phyloP scores from a whole-genome alignment of 2,329 filamentous ascomycete species.

The Penicillium olsonii region DNA sequence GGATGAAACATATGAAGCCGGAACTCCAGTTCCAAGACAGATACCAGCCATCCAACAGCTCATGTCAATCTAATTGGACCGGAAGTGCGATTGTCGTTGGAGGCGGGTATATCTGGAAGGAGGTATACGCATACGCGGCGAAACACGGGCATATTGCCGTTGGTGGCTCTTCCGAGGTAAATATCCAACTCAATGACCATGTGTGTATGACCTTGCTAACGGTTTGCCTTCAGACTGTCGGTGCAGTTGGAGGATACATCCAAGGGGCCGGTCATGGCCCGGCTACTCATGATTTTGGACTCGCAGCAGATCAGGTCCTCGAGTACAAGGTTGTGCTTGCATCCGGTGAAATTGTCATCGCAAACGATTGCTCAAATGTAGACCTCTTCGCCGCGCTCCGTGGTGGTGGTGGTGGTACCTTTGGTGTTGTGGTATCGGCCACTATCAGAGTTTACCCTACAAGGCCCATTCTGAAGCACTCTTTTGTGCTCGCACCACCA shows the following conservation, averaged over 20 bases:
- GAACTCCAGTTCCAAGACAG: constrained; percentile 29
- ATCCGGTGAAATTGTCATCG: constrained; percentile 36
- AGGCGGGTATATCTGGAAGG: constrained; percentile 34
- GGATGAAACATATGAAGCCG: constrained; percentile 31
- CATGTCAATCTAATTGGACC: constrained; percentile 31
- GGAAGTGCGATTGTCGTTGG: constrained; percentile 4
- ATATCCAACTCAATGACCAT: not conserved
- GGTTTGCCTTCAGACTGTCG: constrained; percentile 14
- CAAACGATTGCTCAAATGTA: constrained; percentile 36
- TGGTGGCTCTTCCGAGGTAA: constrained; percentile 15
- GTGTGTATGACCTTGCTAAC: no score
- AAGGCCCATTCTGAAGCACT: constrained; percentile 7
- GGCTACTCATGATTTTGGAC: constrained; percentile 42
- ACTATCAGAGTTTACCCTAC: constrained; percentile 8
- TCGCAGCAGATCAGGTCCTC: constrained; percentile 49
- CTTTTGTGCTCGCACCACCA: not conserved
- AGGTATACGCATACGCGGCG: constrained; percentile 33
- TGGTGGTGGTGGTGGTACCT: constrained; percentile 41
- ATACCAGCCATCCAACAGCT: constrained; percentile 32
- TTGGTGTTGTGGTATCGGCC: constrained; percentile 33
- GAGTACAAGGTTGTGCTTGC: constrained; percentile 46
- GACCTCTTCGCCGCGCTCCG: constrained; percentile 37
- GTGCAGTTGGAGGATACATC: constrained; percentile 39
- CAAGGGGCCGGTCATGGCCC: constrained; percentile 48
- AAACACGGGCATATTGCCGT: constrained; percentile 29